These are phyloP conservation scores for Xerocomellus intermedius DNA, from an alignment of 768 basidiomycete genomes.

Conservation along the genomic window DNA sequence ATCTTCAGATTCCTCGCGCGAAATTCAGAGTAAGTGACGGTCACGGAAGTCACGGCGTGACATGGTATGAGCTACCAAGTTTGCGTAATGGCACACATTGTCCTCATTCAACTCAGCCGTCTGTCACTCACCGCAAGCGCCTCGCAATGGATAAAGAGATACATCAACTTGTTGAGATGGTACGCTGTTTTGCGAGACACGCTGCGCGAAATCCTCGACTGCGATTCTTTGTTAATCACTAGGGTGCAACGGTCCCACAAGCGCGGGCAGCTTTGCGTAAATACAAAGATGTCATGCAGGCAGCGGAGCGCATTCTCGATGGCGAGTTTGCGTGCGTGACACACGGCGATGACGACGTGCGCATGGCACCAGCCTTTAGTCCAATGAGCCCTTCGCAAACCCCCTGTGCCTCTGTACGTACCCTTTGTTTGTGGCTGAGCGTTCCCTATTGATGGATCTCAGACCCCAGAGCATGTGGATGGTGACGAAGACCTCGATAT, in stretches of 20 bases:
- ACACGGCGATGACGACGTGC: conserved; percentile 50
- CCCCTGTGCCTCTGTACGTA: conserved; percentile 25
- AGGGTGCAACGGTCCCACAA: conserved; percentile 84
- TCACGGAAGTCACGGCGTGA: conserved; percentile 27
- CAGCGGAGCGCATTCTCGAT: conserved; percentile 82
- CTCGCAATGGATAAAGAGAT: conserved; percentile 51
- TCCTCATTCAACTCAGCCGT: conserved; percentile 4
- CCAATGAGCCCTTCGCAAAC: conserved; percentile 31
- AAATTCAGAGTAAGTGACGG: neutral
- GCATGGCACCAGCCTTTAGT: conserved; percentile 37
- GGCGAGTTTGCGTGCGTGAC: conserved; percentile 78
- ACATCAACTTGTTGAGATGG: conserved; percentile 65
- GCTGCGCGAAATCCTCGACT: neutral
- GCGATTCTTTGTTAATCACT: conserved; percentile 1
- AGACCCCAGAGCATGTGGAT: conserved; percentile 62
- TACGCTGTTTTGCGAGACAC: conserved; percentile 19
- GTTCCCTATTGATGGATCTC: conserved; percentile 5
- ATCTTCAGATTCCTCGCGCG: neutral
- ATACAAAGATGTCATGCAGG: conserved; percentile 88
- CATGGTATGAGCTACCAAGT: conserved; percentile 19
- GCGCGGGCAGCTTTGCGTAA: conserved; percentile 80
- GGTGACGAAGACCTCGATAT: conserved; percentile 49
- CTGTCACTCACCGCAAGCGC: neutral
- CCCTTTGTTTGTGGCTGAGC: neutral
- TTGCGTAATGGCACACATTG: conserved; percentile 20